These are phyloP conservation scores for Setaria italica DNA, from an alignment of 202 grass and related monocot species.

Conservation along the genomic window DNA sequence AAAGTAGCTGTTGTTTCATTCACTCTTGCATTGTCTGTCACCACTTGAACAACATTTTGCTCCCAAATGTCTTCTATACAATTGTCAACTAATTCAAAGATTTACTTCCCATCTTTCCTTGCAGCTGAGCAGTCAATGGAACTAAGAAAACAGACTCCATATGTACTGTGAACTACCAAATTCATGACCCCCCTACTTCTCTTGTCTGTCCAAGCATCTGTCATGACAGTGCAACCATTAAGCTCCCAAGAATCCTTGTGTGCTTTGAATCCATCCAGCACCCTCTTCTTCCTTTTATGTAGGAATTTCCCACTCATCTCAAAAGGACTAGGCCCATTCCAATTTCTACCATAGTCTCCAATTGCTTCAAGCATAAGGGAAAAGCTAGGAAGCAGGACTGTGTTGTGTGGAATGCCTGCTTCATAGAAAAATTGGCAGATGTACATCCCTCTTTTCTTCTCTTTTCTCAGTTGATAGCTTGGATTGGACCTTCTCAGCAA, in stretches of 20 bases:
- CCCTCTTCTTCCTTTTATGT: neutral
- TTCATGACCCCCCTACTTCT: constrained; percentile 26
- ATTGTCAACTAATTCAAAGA: constrained; percentile 5
- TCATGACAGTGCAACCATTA: constrained; percentile 34
- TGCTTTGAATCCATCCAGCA: neutral
- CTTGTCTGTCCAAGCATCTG: constrained; percentile 19
- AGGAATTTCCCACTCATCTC: neutral
- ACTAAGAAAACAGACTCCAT: neutral
- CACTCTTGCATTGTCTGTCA: constrained; percentile 4
- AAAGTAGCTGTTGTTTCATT: neutral
- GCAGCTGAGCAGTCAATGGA: neutral
- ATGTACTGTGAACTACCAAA: constrained; percentile 31
- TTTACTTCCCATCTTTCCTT: neutral
- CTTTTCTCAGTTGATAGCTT: too few relatives aligned
- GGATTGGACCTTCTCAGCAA: too few relatives aligned
- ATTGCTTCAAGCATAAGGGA: too few relatives aligned
- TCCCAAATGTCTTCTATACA: constrained; percentile 15
- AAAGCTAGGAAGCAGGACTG: too few relatives aligned
- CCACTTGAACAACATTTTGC: neutral
- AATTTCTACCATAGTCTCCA: neutral
- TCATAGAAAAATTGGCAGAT: constrained; percentile 18
- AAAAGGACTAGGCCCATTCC: neutral
- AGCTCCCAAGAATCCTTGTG: constrained; percentile 3
- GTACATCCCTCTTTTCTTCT: neutral
- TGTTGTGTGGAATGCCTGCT: too few relatives aligned